Conservation (phyloP, 305 asterid genomes). For the Rubia tinctorum region DNA sequence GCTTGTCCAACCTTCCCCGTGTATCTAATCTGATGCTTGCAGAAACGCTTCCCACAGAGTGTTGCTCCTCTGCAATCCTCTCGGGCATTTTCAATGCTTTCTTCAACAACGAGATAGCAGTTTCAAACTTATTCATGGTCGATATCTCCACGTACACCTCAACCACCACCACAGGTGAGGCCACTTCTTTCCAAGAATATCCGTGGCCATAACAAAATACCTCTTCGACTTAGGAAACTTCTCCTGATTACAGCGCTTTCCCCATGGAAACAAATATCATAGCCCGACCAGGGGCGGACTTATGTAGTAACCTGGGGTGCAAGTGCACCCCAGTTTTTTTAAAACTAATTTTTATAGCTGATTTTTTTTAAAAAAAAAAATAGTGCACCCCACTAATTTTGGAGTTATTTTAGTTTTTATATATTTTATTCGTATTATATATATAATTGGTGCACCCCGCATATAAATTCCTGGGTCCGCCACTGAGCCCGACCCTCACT, state of each 20-base stretch:
- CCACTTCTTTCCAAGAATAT: constrained; percentile 55
- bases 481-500: too few relatives aligned
- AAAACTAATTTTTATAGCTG: too few relatives aligned
- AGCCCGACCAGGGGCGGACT: too few relatives aligned
- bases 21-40: constrained; percentile 76
- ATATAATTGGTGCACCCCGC: too few relatives aligned
- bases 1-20: constrained; percentile 70
- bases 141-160: constrained; percentile 78
- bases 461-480: too few relatives aligned
- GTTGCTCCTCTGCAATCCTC: constrained; percentile 73
- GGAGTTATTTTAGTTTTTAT: too few relatives aligned
- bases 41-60: constrained; percentile 72
- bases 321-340: too few relatives aligned
- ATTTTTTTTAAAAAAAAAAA: too few relatives aligned
- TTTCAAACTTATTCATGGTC: constrained; percentile 74
- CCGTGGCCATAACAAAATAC: constrained; percentile 67
- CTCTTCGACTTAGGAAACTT: constrained; percentile 63
- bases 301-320: too few relatives aligned
- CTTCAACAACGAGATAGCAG: constrained; percentile 59
- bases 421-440: too few relatives aligned
- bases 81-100: constrained; percentile 54
- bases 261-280: constrained; percentile 73
- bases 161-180: constrained; percentile 48
- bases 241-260: constrained; percentile 63
- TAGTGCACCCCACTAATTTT: too few relatives aligned